These are phyloP conservation scores for Ambrosia hybrid DNA, from an alignment of 140 eudicot genomes.

Conservation along the genomic window DNA sequence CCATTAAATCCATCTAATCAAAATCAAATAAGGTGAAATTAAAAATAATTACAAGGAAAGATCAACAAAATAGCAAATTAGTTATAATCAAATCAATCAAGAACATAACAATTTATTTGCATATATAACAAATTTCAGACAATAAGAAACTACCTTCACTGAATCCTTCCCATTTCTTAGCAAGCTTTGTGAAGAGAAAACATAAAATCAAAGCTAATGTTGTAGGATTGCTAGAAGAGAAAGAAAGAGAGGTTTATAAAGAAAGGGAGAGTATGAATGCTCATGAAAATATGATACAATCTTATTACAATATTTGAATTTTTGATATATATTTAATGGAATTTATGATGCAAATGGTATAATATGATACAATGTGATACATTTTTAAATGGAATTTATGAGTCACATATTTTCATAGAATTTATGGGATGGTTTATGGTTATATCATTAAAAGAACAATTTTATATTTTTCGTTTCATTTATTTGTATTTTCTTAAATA, in stretches of 20 bases:
- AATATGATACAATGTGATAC: too few species aligned
- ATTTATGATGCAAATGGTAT: not conserved
- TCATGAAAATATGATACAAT: not conserved
- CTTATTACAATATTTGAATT: not conserved
- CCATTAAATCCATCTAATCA: not conserved
- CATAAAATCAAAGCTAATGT: not conserved
- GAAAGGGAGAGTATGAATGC: not conserved
- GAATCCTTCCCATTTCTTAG: too few species aligned
- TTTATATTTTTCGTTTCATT: too few species aligned
- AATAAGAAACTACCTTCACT: slow-evolving; percentile 55
- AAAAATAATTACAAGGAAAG: not conserved
- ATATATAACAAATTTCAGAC: not conserved
- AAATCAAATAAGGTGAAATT: not conserved
- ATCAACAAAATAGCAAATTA: not conserved
- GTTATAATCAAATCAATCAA: not conserved
- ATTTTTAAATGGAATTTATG: not conserved
- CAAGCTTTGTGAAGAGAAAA: too few species aligned
- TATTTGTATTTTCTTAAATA: too few species aligned
- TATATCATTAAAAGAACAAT: too few species aligned
- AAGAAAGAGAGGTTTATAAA: too few species aligned
- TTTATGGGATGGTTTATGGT: too few species aligned
- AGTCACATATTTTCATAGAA: too few species aligned
- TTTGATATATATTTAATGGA: too few species aligned
- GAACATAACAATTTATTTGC: not conserved
- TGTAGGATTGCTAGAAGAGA: not conserved